Percentiles rank a stretch among this genome's conserved stretches.
These are phyloP conservation scores for Halenospora varia DNA, from an alignment of 495 filamentous ascomycete genomes.

Conservation along the genomic window DNA sequence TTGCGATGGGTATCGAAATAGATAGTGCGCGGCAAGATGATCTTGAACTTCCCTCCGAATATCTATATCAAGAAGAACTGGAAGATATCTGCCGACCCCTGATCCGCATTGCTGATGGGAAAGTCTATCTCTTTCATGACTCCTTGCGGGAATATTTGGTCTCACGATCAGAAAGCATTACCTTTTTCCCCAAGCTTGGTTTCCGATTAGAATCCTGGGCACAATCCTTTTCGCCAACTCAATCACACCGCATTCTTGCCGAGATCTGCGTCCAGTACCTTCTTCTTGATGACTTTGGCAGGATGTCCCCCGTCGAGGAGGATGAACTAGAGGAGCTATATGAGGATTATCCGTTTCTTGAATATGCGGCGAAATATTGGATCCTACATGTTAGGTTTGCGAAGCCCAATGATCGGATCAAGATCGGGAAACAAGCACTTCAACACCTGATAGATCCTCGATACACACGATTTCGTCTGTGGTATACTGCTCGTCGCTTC, in stretches of 20 bases:
- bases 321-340: neutral
- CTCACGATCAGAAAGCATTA: no score
- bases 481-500: neutral
- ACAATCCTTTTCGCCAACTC: neutral
- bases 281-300: neutral
- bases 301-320: no score
- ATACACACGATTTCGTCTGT: neutral
- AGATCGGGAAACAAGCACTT: neutral
- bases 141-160: no score
- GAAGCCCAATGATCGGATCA: neutral
- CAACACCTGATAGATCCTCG: neutral
- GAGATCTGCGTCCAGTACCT: neutral
- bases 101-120: neutral
- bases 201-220: neutral
- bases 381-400: neutral
- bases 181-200: neutral
- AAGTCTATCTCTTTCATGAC: neutral
- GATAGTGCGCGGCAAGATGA: neutral
- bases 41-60: neutral
- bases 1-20: constrained; percentile 28
- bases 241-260: neutral
- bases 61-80: neutral
- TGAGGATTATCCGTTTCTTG: neutral
- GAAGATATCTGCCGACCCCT: neutral
- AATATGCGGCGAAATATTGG: neutral